Base-by-base conservation (phyloP, 768 basidiomycete species). In the Phanerochaete carnosa region DNA sequence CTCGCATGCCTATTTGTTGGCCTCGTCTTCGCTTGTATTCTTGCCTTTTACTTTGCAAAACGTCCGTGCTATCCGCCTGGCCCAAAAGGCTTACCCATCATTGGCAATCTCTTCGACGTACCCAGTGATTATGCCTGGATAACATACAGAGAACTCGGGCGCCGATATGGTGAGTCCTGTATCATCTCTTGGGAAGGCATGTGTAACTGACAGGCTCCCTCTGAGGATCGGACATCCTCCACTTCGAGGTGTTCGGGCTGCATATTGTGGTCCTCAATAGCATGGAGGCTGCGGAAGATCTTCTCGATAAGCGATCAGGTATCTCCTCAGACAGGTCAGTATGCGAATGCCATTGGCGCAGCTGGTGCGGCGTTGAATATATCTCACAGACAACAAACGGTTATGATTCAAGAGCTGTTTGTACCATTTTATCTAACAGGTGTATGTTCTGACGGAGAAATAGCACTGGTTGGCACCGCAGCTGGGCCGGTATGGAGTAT, bases 51-150 rank as follows among this genome's bases (percentile, higher is more conserved):
- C 39, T 4, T 9, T 19, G 8, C 11, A 19, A 9, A 19, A 43
- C 16, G 8, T 19, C 39, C 11, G 4, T 19, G n/a, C 35, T 46
- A 66, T 12, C 69, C 69, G 5, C 69, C 69, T 4, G 69, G 69
- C 3, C 69, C 69, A n/a, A 69, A 60, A 35, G 64, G 68, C 29
- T 22, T 64, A 8, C 69, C 69, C 11, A 9, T 70, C 46, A 16
- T 70, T 4, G 69, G 69, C 0, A 68, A 68, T 33, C 49, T 70
- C 28, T 61, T 62, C 49, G 68, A 69, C 46, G 55, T 67, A 6
- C 70, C 70, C 8, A 65, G 58, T 23, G 54, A 61, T 23, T 54
- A 63, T 39, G 66, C 64, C 46, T 68, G 66, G 65, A 54, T 62
- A 13, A 62, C 64, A 1, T 69, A 66, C 51, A 59, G 53, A 15